A percentile compares a stretch with the other conserved stretches of the same genome.
Conservation (phyloP, 345 rosid species). For the Gossypium mustelinum region DNA sequence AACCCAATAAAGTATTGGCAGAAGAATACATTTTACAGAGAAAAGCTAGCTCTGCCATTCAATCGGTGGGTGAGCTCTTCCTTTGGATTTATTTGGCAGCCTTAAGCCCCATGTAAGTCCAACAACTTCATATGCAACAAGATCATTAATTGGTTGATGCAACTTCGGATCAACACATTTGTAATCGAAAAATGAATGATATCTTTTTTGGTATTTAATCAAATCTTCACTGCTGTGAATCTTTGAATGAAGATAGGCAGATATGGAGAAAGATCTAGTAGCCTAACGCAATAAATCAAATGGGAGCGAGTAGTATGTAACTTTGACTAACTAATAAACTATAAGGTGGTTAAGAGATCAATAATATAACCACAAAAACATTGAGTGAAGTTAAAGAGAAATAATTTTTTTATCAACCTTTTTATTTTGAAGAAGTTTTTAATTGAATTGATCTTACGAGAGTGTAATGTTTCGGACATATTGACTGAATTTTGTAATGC, state of each 20-base stretch:
- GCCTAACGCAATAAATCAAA: neutral
- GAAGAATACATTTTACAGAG: conserved; percentile 5
- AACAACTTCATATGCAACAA: conserved; percentile 2
- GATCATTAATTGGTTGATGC: conserved; percentile 17
- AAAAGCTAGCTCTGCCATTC: conserved; percentile 34
- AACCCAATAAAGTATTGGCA: conserved; percentile 13
- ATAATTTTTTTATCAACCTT: too few species aligned
- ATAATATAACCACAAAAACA: neutral
- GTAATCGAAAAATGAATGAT: neutral
- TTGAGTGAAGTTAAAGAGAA: too few species aligned
- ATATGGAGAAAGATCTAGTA: neutral
- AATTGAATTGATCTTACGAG: too few species aligned
- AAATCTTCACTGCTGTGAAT: neutral
- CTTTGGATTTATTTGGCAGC: conserved; percentile 24
- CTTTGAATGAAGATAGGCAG: conserved; percentile 4
- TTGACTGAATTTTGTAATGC: too few species aligned
- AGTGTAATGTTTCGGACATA: too few species aligned
- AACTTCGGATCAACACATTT: neutral
- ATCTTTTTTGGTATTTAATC: neutral
- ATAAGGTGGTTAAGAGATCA: neutral
- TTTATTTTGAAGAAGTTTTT: too few species aligned
- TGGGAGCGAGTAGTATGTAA: neutral
- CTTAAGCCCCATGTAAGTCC: conserved; percentile 21
- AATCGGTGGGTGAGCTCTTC: conserved; percentile 31
- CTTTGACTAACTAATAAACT: neutral